phyloP scores from a whole-genome alignment of 2,329 filamentous ascomycete species.

The Arthrobotrys entomopaga region DNA sequence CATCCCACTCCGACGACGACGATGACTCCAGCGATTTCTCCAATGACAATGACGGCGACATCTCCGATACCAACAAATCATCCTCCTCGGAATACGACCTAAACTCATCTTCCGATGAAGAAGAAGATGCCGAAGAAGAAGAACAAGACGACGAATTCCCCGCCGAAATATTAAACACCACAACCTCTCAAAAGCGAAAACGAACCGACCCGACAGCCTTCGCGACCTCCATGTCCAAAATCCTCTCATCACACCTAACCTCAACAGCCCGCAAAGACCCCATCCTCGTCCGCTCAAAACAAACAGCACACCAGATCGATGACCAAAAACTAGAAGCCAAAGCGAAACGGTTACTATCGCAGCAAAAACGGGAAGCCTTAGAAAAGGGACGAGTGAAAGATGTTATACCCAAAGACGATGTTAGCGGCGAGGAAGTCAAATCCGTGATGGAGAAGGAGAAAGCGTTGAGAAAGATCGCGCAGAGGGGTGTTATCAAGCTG shows the following conservation, averaged over 20 bases:
- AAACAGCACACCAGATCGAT: slow-evolving; percentile 72
- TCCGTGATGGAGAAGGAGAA: slow-evolving; percentile 67
- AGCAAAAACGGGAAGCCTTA: slow-evolving; percentile 79
- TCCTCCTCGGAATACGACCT: slow-evolving; percentile 59
- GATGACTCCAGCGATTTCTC: slow-evolving; percentile 30
- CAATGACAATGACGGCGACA: slow-evolving; percentile 58
- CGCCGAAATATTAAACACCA: slow-evolving; percentile 60
- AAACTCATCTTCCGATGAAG: slow-evolving; percentile 58
- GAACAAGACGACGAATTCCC: slow-evolving; percentile 61
- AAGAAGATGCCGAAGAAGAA: slow-evolving; percentile 62
- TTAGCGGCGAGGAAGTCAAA: slow-evolving; percentile 61
- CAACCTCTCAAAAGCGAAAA: slow-evolving; percentile 71
- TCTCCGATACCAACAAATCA: slow-evolving; percentile 62
- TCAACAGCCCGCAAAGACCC: slow-evolving; percentile 84
- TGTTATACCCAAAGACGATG: slow-evolving; percentile 70
- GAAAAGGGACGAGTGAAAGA: slow-evolving; percentile 91
- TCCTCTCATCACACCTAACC: slow-evolving; percentile 87
- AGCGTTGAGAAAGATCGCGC: slow-evolving; percentile 56
- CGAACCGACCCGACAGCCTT: slow-evolving; percentile 87
- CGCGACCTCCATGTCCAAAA: slow-evolving; percentile 91
- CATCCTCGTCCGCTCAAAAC: slow-evolving; percentile 83
- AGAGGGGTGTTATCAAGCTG: slow-evolving; percentile 78
- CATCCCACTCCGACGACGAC: slow-evolving; percentile 23
- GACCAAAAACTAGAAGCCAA: slow-evolving; percentile 77
- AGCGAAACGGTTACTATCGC: slow-evolving; percentile 79